A percentile compares a stretch with the other conserved stretches of the same genome.
Evolutionary conservation across 225 moss, liverwort and hornwort species (phyloP).

Genomic region (Sphagnum tenellum): DNA sequence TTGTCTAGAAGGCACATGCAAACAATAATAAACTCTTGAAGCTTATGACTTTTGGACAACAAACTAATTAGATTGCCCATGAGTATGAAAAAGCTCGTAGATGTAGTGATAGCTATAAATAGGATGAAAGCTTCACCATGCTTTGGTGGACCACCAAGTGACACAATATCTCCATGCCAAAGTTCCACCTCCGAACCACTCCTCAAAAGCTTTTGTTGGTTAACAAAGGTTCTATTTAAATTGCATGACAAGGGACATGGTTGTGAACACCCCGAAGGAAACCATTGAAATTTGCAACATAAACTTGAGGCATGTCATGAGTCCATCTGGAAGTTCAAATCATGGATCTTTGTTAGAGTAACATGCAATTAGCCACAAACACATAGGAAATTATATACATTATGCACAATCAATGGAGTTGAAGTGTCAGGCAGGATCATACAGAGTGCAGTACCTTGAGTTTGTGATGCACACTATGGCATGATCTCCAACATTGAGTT

Average conservation of each 20-base stretch:
- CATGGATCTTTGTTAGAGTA: too few relatives aligned
- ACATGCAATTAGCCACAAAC: too few relatives aligned
- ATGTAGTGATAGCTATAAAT: background rate
- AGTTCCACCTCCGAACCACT: conserved; percentile 42
- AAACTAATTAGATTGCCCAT: background rate
- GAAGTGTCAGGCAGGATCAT: too few relatives aligned
- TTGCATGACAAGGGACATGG: conserved; percentile 4
- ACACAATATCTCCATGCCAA: conserved; percentile 42
- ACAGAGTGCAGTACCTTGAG: too few relatives aligned
- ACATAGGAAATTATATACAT: too few relatives aligned
- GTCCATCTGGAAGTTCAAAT: too few relatives aligned
- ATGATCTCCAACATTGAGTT: too few relatives aligned
- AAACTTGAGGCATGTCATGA: too few relatives aligned
- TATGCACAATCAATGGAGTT: too few relatives aligned
- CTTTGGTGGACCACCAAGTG: conserved; percentile 45
- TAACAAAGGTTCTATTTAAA: conserved; percentile 49
- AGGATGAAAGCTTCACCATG: conserved; percentile 34
- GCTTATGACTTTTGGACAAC: background rate
- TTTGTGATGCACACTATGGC: too few relatives aligned
- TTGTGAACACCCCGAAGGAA: too few relatives aligned
- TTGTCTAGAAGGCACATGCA: conserved; percentile 26
- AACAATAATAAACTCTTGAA: conserved; percentile 3
- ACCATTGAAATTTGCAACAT: too few relatives aligned
- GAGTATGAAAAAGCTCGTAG: background rate
- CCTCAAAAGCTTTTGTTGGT: conserved; percentile 28